Evolutionary conservation across 129 eudicot genomes (phyloP).

Genomic region (Deinandra increscens): DNA sequence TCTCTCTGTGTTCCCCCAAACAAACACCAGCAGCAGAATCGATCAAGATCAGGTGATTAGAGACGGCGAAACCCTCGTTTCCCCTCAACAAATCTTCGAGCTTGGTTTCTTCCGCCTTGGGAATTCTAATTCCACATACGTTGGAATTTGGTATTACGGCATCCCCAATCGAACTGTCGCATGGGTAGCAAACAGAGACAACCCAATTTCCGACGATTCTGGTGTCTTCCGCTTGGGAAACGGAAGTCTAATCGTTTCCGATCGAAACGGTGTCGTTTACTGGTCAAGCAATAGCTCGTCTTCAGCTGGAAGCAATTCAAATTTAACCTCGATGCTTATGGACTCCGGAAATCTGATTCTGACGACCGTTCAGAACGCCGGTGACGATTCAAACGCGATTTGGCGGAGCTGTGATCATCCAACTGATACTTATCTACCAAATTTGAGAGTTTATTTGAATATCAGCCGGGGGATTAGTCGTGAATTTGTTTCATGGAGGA

Average conservation of each 20-base stretch:
- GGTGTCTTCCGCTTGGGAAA: constrained; percentile 46
- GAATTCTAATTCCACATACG: constrained; percentile 37
- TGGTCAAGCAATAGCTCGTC: constrained; percentile 50
- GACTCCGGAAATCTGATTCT: constrained; percentile 57
- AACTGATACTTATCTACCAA: constrained; percentile 64
- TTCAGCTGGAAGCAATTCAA: background rate
- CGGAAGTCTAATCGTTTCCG: constrained; percentile 42
- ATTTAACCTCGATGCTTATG: constrained; percentile 43
- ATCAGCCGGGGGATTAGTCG: constrained; percentile 7
- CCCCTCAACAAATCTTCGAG: constrained; percentile 36
- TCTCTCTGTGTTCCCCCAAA: constrained; percentile 29
- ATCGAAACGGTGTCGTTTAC: constrained; percentile 31
- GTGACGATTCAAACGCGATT: constrained; percentile 14
- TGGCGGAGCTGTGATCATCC: constrained; percentile 71
- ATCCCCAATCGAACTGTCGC: constrained; percentile 42
- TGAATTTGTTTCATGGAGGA: constrained; percentile 60
- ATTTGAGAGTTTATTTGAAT: constrained; percentile 43
- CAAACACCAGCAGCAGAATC: constrained; percentile 34
- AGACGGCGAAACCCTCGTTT: constrained; percentile 52
- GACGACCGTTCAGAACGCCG: constrained; percentile 2
- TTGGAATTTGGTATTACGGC: constrained; percentile 61
- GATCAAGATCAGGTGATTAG: constrained; percentile 36
- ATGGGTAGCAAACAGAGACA: constrained; percentile 71
- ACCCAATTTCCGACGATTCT: constrained; percentile 35
- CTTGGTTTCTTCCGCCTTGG: constrained; percentile 65